Evolutionary conservation across 352 stramenopile species (phyloP).

Genomic region (Globisporangium radiosum): DNA sequence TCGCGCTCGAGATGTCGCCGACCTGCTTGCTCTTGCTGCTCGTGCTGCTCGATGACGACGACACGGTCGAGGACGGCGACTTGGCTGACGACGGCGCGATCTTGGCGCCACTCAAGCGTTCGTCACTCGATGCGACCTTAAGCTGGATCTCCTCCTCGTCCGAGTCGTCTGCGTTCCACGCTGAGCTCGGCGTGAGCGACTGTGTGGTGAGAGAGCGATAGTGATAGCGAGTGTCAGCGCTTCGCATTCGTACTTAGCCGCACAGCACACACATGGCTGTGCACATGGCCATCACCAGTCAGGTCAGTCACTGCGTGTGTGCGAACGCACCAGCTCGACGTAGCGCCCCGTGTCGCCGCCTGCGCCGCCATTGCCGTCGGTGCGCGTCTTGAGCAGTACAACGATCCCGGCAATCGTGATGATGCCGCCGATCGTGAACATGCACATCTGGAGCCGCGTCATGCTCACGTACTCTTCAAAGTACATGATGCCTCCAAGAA

Average conservation of each 20-base stretch:
- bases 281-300: neutral
- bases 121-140: slow-evolving; percentile 23
- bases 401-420: slow-evolving; percentile 79
- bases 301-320: neutral
- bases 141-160: slow-evolving; percentile 80
- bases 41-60: slow-evolving; percentile 12
- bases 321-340: slow-evolving; percentile 59
- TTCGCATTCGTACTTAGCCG: neutral
- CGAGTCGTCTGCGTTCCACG: slow-evolving; percentile 75
- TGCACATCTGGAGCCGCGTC: slow-evolving; percentile 64
- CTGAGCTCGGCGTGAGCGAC: slow-evolving; percentile 69
- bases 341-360: slow-evolving; percentile 36
- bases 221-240: slow-evolving; percentile 2
- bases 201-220: slow-evolving; percentile 14
- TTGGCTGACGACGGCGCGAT: slow-evolving; percentile 20
- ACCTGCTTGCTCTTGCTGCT: slow-evolving; percentile 13
- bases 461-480: slow-evolving; percentile 89
- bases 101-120: slow-evolving; percentile 13
- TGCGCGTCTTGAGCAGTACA: slow-evolving; percentile 61
- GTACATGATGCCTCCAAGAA: slow-evolving; percentile 87
- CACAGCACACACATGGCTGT: neutral
- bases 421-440: slow-evolving; percentile 71
- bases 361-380: slow-evolving; percentile 2
- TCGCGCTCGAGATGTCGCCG: slow-evolving; percentile 29
- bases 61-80: slow-evolving; percentile 17